A percentile compares a stretch with the other conserved stretches of the same genome.
phyloP scores from a whole-genome alignment of 2,329 filamentous ascomycete species.

The Aspergillus sp. region DNA sequence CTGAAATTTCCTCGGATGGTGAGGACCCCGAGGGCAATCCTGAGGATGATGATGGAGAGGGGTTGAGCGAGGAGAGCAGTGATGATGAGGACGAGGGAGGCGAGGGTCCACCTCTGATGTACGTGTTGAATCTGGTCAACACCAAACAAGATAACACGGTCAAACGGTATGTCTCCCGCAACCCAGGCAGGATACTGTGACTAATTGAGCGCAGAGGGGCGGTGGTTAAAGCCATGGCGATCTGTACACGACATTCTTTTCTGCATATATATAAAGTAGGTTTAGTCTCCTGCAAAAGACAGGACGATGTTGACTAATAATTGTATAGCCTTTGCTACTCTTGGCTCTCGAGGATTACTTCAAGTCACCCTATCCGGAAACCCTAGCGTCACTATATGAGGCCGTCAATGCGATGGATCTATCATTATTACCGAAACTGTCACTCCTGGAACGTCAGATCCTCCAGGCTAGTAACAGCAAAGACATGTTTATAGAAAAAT shows the following conservation, averaged over 20 bases:
- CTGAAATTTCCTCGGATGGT: conserved; percentile 42
- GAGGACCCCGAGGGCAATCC: conserved; percentile 49
- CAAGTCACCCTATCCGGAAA: conserved; percentile 83
- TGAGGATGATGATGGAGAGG: conserved; percentile 50
- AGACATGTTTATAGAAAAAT: conserved; percentile 96
- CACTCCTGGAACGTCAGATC: conserved; percentile 78
- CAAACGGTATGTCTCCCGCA: conserved; percentile 56
- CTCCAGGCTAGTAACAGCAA: conserved; percentile 89
- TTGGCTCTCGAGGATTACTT: conserved; percentile 96
- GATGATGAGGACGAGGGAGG: conserved; percentile 66
- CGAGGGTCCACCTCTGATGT: conserved; percentile 89
- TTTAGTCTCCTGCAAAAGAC: not conserved
- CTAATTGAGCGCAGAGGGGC: conserved; percentile 63
- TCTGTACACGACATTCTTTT: conserved; percentile 96
- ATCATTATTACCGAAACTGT: conserved; percentile 85
- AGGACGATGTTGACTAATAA: conserved; percentile 5
- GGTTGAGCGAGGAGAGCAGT: conserved; percentile 44
- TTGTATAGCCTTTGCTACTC: conserved; percentile 75
- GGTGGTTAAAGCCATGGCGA: conserved; percentile 96
- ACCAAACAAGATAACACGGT: conserved; percentile 94
- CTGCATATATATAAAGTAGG: conserved; percentile 94
- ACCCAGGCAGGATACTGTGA: not conserved
- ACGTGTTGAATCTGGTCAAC: conserved; percentile 95
- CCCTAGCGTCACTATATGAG: conserved; percentile 82
- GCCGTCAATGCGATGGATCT: conserved; percentile 96